Evolutionary conservation across 805 yeast genomes (phyloP).

Genomic region (Candida qinlingensis): DNA sequence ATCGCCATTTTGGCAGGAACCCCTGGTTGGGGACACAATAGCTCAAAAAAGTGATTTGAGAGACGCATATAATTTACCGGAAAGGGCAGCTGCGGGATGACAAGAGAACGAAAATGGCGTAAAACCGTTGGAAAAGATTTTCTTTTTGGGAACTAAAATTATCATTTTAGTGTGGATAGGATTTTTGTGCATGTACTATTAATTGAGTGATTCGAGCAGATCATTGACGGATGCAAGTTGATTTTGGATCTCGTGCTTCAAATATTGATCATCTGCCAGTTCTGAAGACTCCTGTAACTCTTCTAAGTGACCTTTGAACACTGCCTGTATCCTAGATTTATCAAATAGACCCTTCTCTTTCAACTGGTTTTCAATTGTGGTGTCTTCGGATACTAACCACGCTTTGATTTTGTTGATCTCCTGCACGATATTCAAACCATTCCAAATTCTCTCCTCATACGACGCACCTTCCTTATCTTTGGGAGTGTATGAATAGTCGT

Average conservation of each 20-base stretch:
- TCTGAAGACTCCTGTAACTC: slow-evolving; percentile 11
- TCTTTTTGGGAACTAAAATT: not conserved
- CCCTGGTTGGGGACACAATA: not conserved
- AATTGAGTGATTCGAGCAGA: slow-evolving; percentile 1
- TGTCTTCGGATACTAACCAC: slow-evolving; percentile 21
- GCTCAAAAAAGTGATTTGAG: too few species aligned
- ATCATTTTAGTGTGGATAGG: not conserved
- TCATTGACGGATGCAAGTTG: slow-evolving; percentile 10
- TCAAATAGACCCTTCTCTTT: not conserved
- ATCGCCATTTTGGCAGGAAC: not conserved
- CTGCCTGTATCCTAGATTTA: not conserved
- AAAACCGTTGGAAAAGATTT: not conserved
- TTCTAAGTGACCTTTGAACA: not conserved
- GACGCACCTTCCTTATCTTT: slow-evolving; percentile 7
- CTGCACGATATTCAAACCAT: slow-evolving; percentile 17
- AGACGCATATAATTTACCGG: not conserved
- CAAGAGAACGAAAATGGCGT: not conserved
- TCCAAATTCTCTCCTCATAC: slow-evolving; percentile 17
- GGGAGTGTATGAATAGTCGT: slow-evolving; percentile 3
- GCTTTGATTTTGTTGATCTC: slow-evolving; percentile 11
- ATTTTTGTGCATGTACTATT: not conserved
- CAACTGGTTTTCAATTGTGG: slow-evolving; percentile 10
- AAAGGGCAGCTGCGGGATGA: not conserved
- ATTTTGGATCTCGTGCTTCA: slow-evolving; percentile 3
- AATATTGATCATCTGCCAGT: slow-evolving; percentile 2